Evolutionary conservation across 805 yeast genomes (phyloP).

Genomic region (Hanseniaspora singularis): DNA sequence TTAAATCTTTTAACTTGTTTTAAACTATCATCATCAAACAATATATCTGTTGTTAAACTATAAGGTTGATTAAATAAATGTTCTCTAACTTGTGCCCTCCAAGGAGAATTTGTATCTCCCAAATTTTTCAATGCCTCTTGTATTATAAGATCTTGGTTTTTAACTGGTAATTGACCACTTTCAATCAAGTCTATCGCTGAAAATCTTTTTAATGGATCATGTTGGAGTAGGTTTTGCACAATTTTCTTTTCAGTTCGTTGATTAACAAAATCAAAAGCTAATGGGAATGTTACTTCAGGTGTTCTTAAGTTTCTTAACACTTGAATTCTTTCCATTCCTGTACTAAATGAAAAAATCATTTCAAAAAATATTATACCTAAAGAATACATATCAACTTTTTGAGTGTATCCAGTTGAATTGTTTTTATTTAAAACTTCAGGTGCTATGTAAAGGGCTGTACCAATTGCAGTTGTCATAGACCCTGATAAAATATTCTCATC

Average conservation of each 20-base stretch:
- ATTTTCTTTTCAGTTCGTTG: constrained; percentile 52
- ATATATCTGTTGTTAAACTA: constrained; percentile 68
- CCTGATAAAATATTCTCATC: constrained; percentile 32
- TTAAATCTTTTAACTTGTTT: constrained; percentile 18
- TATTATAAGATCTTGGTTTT: constrained; percentile 79
- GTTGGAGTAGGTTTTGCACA: constrained; percentile 56
- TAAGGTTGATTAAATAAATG: constrained; percentile 78
- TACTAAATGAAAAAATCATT: constrained; percentile 74
- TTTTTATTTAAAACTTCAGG: constrained; percentile 67
- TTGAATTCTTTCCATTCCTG: constrained; percentile 86
- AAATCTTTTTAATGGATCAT: constrained; percentile 68
- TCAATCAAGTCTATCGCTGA: constrained; percentile 62
- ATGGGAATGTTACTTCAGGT: constrained; percentile 54
- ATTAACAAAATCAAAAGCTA: constrained; percentile 44
- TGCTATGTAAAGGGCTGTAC: constrained; percentile 89
- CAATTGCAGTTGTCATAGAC: constrained; percentile 83
- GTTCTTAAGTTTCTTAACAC: constrained; percentile 56
- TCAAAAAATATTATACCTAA: constrained; percentile 91
- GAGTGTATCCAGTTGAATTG: constrained; percentile 54
- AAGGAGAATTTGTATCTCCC: constrained; percentile 82
- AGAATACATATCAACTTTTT: constrained; percentile 91
- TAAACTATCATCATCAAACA: constrained; percentile 46
- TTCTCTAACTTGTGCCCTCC: constrained; percentile 86
- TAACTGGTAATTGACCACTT: constrained; percentile 77
- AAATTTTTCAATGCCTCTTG: constrained; percentile 76